Conservation (phyloP, 2,329 filamentous ascomycete species). For the Chalaropsis thielavioides region DNA sequence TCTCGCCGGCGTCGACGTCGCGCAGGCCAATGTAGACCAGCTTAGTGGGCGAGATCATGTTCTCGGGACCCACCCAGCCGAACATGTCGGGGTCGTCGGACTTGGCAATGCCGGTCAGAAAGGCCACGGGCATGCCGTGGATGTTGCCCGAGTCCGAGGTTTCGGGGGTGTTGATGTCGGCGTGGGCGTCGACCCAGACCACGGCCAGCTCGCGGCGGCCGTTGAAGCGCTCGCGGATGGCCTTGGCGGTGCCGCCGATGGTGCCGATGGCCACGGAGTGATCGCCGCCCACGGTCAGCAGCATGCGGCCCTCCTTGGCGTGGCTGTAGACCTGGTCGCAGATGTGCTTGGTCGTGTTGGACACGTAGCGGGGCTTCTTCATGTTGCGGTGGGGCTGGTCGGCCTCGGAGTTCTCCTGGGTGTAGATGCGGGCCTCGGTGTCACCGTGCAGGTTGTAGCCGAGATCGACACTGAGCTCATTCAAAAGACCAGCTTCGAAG, state of each 20-base stretch:
- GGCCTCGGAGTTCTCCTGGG: constrained; percentile 51
- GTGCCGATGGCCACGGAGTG: constrained; percentile 95
- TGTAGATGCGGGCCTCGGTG: constrained; percentile 66
- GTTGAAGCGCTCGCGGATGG: constrained; percentile 64
- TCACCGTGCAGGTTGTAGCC: constrained; percentile 82
- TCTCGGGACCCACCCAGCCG: constrained; percentile 70
- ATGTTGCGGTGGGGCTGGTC: constrained; percentile 80
- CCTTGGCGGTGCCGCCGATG: constrained; percentile 73
- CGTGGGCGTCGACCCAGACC: constrained; percentile 97
- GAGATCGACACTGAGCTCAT: constrained; percentile 69
- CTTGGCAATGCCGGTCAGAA: constrained; percentile 70
- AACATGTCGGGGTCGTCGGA: constrained; percentile 68
- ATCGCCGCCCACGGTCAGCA: constrained; percentile 87
- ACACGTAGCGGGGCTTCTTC: constrained; percentile 84
- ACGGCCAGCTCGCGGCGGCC: constrained; percentile 67
- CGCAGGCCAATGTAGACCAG: constrained; percentile 92
- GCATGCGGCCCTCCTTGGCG: constrained; percentile 67
- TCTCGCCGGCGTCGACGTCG: constrained; percentile 88
- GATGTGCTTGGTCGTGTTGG: constrained; percentile 67
- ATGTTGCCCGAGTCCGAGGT: constrained; percentile 81
- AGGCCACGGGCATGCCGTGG: constrained; percentile 94
- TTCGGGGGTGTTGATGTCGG: constrained; percentile 95
- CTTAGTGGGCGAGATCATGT: constrained; percentile 59
- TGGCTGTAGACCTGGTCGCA: constrained; percentile 77
- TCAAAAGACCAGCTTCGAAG: constrained; percentile 74